Percentiles rank a stretch among this genome's conserved stretches.
phyloP scores from a whole-genome alignment of 2,329 filamentous ascomycete genomes.

The Penicillium sp. region DNA sequence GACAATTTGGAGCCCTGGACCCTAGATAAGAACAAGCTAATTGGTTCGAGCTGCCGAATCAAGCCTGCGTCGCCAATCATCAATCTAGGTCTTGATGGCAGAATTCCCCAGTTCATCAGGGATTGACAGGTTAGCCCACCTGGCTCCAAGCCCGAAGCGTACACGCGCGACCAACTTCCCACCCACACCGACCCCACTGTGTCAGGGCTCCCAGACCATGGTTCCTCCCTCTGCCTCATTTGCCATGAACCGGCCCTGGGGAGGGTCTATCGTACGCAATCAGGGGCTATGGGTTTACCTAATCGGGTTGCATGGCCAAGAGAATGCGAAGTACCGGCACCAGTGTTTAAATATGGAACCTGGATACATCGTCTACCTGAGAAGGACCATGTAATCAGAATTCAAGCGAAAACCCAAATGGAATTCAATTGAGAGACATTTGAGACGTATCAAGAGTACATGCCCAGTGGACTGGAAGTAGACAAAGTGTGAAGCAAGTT shows the following conservation, averaged over 20 bases:
- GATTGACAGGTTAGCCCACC: slow-evolving; percentile 24
- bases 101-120: slow-evolving; percentile 27
- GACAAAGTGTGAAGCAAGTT: slow-evolving; percentile 10
- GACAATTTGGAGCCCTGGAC: slow-evolving; percentile 18
- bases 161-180: slow-evolving; percentile 6
- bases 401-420: background rate
- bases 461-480: no score
- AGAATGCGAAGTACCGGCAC: background rate
- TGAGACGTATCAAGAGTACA: no score
- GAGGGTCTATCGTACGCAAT: slow-evolving; percentile 25
- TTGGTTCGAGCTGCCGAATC: slow-evolving; percentile 21
- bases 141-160: slow-evolving; percentile 17
- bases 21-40: slow-evolving; percentile 16
- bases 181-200: slow-evolving; percentile 23
- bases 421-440: background rate
- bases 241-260: slow-evolving; percentile 20
- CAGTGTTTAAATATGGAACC: slow-evolving; percentile 13
- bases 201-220: slow-evolving; percentile 28
- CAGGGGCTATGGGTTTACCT: slow-evolving; percentile 20
- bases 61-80: slow-evolving; percentile 24
- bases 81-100: slow-evolving; percentile 8
- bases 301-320: slow-evolving; percentile 7
- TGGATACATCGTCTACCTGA: background rate
- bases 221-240: slow-evolving; percentile 25
- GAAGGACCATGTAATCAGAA: background rate